Base-by-base conservation (phyloP, 352 stramenopile genomes). In the Phytopythium ostracodes region DNA sequence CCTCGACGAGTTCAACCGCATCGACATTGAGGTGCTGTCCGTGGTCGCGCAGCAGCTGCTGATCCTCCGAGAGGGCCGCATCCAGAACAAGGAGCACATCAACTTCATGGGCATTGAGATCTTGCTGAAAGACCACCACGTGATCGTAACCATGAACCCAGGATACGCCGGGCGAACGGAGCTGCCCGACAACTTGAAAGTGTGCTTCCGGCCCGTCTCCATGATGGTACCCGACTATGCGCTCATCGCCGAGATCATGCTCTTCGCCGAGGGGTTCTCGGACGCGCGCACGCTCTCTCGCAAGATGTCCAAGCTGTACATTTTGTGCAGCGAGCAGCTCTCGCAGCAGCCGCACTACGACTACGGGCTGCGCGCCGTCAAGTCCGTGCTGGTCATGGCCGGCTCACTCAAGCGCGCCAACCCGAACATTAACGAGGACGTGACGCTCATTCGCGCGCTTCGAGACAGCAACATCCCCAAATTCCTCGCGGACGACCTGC, bases 131-230 rank as follows among this genome's bases (percentile, higher is more conserved):
- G 97, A 98, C 44, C 98, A 97, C 64, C 96, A 98, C 56, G 96
- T 99, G 61, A 98, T 97, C 71, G 98, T 99, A 65, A 99, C 96
- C 25, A 98, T 99, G 94, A 98, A 99, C 66, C 96, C 96, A 24
- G 96, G 96, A 0, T 99, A 99, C 62, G 96, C 96, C 0, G 96
- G 96, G 22, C 77, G 96, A 35, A 98, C 96, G 2, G 94, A 98
- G 62, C 81, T 99, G n/a, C 96, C 96, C 0, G 96, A 99, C 61
- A 99, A 99, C 66, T 75, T 99, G 20, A 98, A 98, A 62, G 96
- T 96, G 33, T 91, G 97, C 51, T 99, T 99, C 67, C 88, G 96
- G 4, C 96, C 93, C 4, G 97, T 96, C 58, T 96, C 96, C 20
- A 99, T 99, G 96, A 98, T 98, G 92, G 93, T 98, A 18, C 94